A percentile compares a stretch with the other conserved stretches of the same genome.
phyloP scores from a whole-genome alignment of 495 filamentous ascomycete genomes.

The Annulohypoxylon nitens region DNA sequence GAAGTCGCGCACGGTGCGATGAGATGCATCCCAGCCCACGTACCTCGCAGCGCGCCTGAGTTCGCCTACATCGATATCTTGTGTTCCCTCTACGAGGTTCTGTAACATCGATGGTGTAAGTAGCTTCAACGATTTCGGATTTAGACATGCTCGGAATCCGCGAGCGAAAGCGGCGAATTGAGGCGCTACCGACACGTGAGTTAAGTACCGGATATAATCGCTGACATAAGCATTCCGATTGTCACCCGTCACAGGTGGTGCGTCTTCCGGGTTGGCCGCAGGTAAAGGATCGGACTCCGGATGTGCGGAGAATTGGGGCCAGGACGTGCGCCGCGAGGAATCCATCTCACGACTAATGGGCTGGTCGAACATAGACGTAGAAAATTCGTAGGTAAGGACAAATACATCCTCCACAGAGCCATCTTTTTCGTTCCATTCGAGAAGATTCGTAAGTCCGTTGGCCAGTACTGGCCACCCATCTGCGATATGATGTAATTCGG shows the following conservation, averaged over 20 bases:
- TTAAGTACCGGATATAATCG: slow-evolving; percentile 92
- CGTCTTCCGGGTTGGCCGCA: slow-evolving; percentile 60
- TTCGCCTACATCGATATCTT: slow-evolving; percentile 78
- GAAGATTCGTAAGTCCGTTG: slow-evolving; percentile 75
- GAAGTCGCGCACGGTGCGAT: slow-evolving; percentile 80
- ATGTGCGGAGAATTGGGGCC: slow-evolving; percentile 57
- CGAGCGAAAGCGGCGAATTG: slow-evolving; percentile 84
- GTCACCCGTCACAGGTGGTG: slow-evolving; percentile 75
- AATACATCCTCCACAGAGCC: slow-evolving; percentile 87
- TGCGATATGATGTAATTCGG: slow-evolving; percentile 76
- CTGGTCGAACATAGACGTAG: slow-evolving; percentile 75
- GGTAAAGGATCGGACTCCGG: slow-evolving; percentile 47
- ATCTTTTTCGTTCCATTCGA: slow-evolving; percentile 78
- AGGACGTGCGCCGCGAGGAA: slow-evolving; percentile 44
- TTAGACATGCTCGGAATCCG: slow-evolving; percentile 84
- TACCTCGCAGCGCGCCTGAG: slow-evolving; percentile 79
- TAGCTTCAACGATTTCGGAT: slow-evolving; percentile 74
- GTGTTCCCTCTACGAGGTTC: slow-evolving; percentile 82
- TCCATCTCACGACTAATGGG: slow-evolving; percentile 65
- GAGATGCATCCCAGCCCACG: slow-evolving; percentile 78
- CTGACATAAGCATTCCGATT: slow-evolving; percentile 83
- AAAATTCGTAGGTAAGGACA: slow-evolving; percentile 85
- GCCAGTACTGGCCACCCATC: slow-evolving; percentile 90
- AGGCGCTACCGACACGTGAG: slow-evolving; percentile 77
- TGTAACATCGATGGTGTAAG: slow-evolving; percentile 79